phyloP scores from a whole-genome alignment of 106 monocot genomes.

The Phalaenopsis equestris region DNA sequence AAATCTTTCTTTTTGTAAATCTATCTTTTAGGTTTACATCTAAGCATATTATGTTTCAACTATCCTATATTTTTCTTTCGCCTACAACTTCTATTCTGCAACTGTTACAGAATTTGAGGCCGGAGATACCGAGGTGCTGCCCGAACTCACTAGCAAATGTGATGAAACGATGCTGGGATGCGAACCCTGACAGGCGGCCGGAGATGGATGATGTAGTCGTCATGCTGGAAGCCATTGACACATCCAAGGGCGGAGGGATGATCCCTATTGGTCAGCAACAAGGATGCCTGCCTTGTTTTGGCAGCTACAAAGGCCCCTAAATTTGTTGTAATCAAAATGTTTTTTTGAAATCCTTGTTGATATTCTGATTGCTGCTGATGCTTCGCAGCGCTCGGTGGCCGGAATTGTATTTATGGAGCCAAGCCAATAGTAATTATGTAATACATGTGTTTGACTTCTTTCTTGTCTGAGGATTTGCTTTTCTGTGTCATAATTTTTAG shows the following conservation, averaged over 20 bases:
- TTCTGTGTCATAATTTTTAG: no score
- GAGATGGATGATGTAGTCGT: slow-evolving; percentile 87
- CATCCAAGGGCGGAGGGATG: slow-evolving; percentile 94
- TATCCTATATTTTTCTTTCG: background rate
- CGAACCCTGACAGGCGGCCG: slow-evolving; percentile 72
- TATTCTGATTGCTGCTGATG: background rate
- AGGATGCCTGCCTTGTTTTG: slow-evolving; percentile 53
- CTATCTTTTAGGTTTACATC: background rate
- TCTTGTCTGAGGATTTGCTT: no score
- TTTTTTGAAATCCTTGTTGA: background rate
- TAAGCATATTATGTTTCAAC: background rate
- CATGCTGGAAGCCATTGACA: slow-evolving; percentile 80
- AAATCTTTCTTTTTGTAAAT: background rate
- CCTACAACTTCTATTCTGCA: background rate
- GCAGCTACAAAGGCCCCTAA: slow-evolving; percentile 56
- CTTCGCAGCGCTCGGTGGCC: background rate
- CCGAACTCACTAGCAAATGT: slow-evolving; percentile 67
- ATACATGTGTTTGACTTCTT: background rate
- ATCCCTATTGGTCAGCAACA: slow-evolving; percentile 58
- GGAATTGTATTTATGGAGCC: background rate
- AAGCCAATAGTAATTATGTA: background rate
- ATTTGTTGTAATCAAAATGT: background rate
- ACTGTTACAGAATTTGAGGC: slow-evolving; percentile 67
- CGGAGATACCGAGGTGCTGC: slow-evolving; percentile 87
- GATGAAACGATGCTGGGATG: slow-evolving; percentile 95